phyloP scores from a whole-genome alignment of 345 rosid species.

The Eutrema japonicum region DNA sequence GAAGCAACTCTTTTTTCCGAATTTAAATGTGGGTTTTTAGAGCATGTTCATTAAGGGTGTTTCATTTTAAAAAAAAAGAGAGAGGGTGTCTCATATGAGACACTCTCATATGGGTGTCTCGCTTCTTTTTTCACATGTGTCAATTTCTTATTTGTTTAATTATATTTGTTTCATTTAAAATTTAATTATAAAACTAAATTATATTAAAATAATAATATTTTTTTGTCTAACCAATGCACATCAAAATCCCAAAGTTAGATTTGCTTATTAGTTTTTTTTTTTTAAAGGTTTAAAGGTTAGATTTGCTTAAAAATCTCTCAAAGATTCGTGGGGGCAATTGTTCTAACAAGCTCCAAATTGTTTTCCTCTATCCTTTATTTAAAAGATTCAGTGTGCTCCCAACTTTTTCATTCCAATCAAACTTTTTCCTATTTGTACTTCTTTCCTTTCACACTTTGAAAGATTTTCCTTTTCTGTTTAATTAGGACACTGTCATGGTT shows the following conservation, averaged over 20 bases:
- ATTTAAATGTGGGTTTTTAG: constrained; percentile 18
- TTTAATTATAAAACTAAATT: too few relatives aligned
- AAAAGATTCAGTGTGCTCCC: constrained; percentile 40
- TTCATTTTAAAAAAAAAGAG: too few relatives aligned
- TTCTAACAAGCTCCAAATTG: constrained; percentile 27
- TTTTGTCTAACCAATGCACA: too few relatives aligned
- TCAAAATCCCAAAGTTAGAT: constrained; percentile 26
- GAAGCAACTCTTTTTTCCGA: constrained; percentile 34
- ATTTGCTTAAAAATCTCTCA: constrained; percentile 32
- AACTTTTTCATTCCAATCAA: constrained; percentile 38
- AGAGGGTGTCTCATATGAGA: too few relatives aligned
- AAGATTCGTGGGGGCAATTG: constrained; percentile 32
- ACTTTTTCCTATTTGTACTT: constrained; percentile 24
- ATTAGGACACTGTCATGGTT: neutral
- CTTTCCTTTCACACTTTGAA: constrained; percentile 34
- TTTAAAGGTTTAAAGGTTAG: too few relatives aligned
- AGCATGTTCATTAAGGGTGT: too few relatives aligned
- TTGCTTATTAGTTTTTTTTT: constrained; percentile 12
- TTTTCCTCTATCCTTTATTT: constrained; percentile 28
- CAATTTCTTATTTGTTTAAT: too few relatives aligned
- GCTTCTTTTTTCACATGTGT: too few relatives aligned
- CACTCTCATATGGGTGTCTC: too few relatives aligned
- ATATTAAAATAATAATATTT: too few relatives aligned
- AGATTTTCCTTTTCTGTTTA: neutral
- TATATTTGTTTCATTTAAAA: too few relatives aligned